Evolutionary conservation across 192 early-diverging fungal genomes (phyloP).

Genomic region (Podila epigama): DNA sequence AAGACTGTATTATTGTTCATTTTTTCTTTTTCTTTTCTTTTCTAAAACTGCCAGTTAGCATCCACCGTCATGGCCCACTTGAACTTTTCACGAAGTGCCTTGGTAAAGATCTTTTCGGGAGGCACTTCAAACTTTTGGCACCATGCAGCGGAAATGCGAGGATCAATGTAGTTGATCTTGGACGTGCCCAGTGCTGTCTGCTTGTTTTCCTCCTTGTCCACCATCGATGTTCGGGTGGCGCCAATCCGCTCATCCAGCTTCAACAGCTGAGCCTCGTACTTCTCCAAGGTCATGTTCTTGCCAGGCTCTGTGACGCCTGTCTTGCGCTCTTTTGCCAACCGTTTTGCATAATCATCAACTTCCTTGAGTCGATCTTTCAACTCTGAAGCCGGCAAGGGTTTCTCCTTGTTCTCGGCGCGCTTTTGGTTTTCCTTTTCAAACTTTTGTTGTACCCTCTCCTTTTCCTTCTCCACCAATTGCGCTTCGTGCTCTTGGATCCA

Average conservation of each 20-base stretch:
- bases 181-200: constrained; percentile 94
- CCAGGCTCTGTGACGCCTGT: constrained; percentile 53
- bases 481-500: constrained; percentile 75
- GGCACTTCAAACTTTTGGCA: constrained; percentile 89
- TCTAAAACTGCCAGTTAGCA: constrained; percentile 63
- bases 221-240: constrained; percentile 73
- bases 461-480: constrained; percentile 72
- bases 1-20: too few species aligned
- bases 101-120: constrained; percentile 91
- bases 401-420: constrained; percentile 68
- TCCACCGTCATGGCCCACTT: constrained; percentile 90
- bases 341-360: constrained; percentile 56
- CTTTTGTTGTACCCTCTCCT: constrained; percentile 64
- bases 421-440: constrained; percentile 90
- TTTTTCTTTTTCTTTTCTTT: neutral
- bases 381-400: constrained; percentile 32
- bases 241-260: constrained; percentile 78
- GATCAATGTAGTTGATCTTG: constrained; percentile 99
- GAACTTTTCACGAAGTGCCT: constrained; percentile 93
- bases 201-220: constrained; percentile 98
- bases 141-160: constrained; percentile 95
- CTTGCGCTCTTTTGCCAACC: constrained; percentile 57
- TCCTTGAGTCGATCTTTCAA: constrained; percentile 57
- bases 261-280: constrained; percentile 73
- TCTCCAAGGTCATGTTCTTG: constrained; percentile 67